Evolutionary conservation across 805 yeast genomes (phyloP).

Genomic region (Scheffersomyces stipitis): DNA sequence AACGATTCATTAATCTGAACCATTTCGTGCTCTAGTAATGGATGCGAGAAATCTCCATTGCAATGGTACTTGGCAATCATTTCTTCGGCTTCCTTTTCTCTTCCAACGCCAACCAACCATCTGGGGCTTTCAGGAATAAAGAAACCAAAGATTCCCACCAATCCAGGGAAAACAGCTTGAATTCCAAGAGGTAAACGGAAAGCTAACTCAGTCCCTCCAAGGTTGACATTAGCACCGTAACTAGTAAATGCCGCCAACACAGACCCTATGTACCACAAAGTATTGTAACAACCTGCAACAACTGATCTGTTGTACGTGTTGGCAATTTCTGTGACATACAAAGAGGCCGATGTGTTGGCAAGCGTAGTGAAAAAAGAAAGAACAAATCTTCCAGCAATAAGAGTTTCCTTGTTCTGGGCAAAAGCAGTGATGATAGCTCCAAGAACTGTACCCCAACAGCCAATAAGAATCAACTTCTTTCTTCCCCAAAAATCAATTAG

Average conservation of each 20-base stretch:
- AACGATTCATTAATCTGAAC: constrained; percentile 9
- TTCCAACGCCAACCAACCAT: constrained; percentile 35
- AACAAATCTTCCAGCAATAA: constrained; percentile 1
- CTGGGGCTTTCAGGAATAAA: constrained; percentile 50
- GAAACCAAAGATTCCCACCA: constrained; percentile 34
- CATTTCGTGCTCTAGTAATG: background rate
- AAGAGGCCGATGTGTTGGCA: background rate
- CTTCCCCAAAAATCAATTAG: background rate
- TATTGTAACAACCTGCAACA: constrained; percentile 1
- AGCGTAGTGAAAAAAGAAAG: background rate
- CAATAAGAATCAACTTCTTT: background rate
- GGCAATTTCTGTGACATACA: background rate
- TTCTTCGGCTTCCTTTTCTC: constrained; percentile 2
- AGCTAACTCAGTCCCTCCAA: constrained; percentile 25
- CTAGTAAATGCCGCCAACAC: constrained; percentile 34
- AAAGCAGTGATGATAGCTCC: background rate
- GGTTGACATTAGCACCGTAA: constrained; percentile 35
- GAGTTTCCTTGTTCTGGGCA: background rate
- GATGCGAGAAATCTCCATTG: constrained; percentile 13
- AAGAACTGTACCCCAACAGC: background rate
- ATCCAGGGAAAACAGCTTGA: constrained; percentile 41
- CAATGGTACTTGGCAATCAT: background rate
- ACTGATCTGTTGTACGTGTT: background rate
- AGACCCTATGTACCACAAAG: constrained; percentile 30
- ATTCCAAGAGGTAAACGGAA: background rate